Evolutionary conservation across 352 stramenopile species (phyloP).

Genomic region (Thalassiosira hispida): DNA sequence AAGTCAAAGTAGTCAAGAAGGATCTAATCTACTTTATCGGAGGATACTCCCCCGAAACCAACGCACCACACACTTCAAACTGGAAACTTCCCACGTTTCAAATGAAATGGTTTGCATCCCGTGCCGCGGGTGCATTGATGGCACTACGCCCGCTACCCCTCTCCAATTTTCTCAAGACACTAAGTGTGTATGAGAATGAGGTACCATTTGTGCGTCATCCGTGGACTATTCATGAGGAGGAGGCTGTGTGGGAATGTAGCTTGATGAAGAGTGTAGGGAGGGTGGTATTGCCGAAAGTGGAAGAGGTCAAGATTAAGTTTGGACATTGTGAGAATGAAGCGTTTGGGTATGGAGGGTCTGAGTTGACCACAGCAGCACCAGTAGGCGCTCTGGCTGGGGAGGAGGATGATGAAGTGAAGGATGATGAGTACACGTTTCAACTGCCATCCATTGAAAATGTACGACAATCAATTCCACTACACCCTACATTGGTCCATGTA

Average conservation of each 20-base stretch:
- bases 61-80: conserved; percentile 44
- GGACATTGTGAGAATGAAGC: conserved; percentile 29
- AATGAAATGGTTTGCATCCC: conserved; percentile 70
- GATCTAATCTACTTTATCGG: conserved; percentile 55
- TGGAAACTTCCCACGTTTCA: conserved; percentile 56
- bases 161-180: conserved; percentile 61
- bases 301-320: conserved; percentile 44
- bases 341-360: conserved; percentile 36
- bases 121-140: conserved; percentile 64
- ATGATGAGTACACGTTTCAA: conserved; percentile 45
- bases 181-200: conserved; percentile 56
- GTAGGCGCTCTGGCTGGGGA: conserved; percentile 4
- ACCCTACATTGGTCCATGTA: conserved; percentile 68
- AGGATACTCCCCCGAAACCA: conserved; percentile 62
- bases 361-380: conserved; percentile 17
- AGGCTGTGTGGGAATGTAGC: conserved; percentile 46
- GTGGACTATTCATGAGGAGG: conserved; percentile 73
- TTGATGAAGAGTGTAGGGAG: conserved; percentile 39
- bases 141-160: conserved; percentile 63
- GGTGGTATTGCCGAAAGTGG: conserved; percentile 43
- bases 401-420: conserved; percentile 19
- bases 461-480: conserved; percentile 52
- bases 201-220: conserved; percentile 80
- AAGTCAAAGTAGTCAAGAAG: conserved; percentile 6
- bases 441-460: conserved; percentile 63